Conservation (phyloP, 2,329 filamentous ascomycete genomes). For the Tothia fuscella region DNA sequence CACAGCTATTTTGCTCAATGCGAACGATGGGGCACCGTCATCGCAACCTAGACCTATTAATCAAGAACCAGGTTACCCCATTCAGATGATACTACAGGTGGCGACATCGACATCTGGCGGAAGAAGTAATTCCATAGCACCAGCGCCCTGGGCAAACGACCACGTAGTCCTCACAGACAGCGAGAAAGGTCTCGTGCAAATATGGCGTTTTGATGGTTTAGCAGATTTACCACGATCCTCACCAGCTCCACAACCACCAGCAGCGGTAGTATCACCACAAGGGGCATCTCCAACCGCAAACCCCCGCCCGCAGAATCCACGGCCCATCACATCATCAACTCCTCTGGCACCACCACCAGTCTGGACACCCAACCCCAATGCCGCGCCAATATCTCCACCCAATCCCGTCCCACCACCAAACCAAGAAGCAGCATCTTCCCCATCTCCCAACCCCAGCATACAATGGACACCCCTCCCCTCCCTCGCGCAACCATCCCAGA, state of each 20-base stretch:
- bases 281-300: background rate
- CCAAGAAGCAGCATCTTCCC: background rate
- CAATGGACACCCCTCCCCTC: background rate
- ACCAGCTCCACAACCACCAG: background rate
- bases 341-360: background rate
- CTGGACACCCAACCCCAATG: background rate
- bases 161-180: conserved; percentile 5
- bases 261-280: background rate
- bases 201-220: conserved; percentile 5
- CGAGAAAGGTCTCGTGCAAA: conserved; percentile 3
- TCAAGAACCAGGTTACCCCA: conserved; percentile 4
- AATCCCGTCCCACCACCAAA: background rate
- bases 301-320: background rate
- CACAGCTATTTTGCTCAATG: too few species aligned
- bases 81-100: conserved; percentile 4
- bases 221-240: background rate
- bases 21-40: too few species aligned
- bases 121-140: background rate
- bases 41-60: too few species aligned
- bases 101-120: conserved; percentile 4
- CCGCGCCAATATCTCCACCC: background rate
- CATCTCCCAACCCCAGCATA: background rate
- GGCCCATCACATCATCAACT: too few species aligned
- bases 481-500: background rate
- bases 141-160: conserved; percentile 5